Conservation (phyloP, 1,284 basidiomycete species). For the Ceratobasidium sp. region DNA sequence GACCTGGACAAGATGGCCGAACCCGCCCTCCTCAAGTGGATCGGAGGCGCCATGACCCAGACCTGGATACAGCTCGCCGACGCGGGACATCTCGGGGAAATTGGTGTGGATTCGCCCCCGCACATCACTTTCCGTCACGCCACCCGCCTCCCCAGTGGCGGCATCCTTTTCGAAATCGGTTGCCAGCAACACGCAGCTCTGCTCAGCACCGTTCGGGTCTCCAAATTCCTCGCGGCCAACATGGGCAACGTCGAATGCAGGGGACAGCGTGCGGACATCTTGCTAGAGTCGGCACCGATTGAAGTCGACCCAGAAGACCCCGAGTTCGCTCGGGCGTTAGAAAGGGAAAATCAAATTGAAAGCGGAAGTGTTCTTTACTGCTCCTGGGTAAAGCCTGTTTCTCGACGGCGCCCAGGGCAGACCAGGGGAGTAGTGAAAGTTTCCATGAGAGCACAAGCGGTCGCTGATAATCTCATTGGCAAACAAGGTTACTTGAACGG, state of each 20-base stretch:
- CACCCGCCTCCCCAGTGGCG: neutral
- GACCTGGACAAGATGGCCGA: too few species aligned
- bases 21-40: too few species aligned
- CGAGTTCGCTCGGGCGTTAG: neutral
- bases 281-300: neutral
- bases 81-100: too few species aligned
- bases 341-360: neutral
- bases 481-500: neutral
- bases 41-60: too few species aligned
- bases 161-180: constrained; percentile 1
- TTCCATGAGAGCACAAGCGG: neutral
- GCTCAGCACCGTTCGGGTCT: neutral
- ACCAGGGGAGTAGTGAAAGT: neutral
- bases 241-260: neutral
- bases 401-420: neutral
- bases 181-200: neutral
- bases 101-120: too few species aligned
- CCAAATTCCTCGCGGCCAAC: neutral
- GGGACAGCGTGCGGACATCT: neutral
- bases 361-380: neutral
- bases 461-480: constrained; percentile 10
- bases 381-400: constrained; percentile 14
- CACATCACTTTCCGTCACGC: neutral
- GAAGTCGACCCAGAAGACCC: neutral
- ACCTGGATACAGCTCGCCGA: too few species aligned